Conservation (phyloP, 306 rosid genomes). For the Hippophae rhamnoides region DNA sequence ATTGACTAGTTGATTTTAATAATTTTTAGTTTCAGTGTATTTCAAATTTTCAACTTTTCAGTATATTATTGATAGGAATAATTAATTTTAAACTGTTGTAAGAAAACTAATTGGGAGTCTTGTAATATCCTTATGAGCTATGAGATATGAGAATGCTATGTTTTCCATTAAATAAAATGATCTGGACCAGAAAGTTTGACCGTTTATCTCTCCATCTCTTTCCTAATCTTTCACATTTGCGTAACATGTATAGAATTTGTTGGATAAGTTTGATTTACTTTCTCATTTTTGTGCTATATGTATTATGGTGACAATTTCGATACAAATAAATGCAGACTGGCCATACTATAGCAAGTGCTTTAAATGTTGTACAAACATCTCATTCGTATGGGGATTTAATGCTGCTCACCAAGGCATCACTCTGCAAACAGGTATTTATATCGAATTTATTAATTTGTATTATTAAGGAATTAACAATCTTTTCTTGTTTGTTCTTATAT, state of each 20-base stretch:
- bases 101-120: no score
- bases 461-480: not conserved
- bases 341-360: slow-evolving; percentile 58
- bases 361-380: slow-evolving; percentile 73
- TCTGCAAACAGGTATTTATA: slow-evolving; percentile 57
- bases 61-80: no score
- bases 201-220: not conserved
- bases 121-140: no score
- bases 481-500: slow-evolving; percentile 1
- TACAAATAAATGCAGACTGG: slow-evolving; percentile 55
- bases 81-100: no score
- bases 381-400: slow-evolving; percentile 83
- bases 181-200: not conserved
- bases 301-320: slow-evolving; percentile 8
- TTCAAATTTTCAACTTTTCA: no score
- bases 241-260: not conserved
- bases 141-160: no score
- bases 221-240: not conserved
- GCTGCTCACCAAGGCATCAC: slow-evolving; percentile 59
- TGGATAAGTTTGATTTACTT: not conserved
- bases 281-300: slow-evolving; percentile 7
- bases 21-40: no score
- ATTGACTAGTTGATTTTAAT: no score
- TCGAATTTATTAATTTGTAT: slow-evolving; percentile 14
- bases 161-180: not conserved